Percentiles rank a stretch among this genome's conserved stretches.
Conservation (phyloP, 257 asterid genomes). For the Capsicum pubescens region DNA sequence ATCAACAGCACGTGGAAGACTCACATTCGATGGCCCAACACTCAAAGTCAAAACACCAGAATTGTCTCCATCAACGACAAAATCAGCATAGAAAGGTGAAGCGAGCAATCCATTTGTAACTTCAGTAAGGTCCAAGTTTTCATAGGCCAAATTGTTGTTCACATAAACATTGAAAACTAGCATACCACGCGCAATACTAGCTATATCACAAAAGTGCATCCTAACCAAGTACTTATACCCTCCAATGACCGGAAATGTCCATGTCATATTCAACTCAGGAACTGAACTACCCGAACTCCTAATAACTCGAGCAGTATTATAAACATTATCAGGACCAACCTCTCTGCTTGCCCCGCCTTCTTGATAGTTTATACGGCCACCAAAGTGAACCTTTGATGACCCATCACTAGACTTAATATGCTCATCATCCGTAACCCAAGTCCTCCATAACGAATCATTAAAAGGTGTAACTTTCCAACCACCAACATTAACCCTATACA, state of each 20-base stretch:
- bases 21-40: slow-evolving; percentile 77
- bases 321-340: slow-evolving; percentile 90
- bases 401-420: slow-evolving; percentile 45
- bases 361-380: slow-evolving; percentile 70
- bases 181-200: slow-evolving; percentile 61
- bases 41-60: slow-evolving; percentile 54
- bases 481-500: slow-evolving; percentile 84
- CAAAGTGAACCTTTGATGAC: slow-evolving; percentile 48
- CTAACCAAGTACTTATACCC: slow-evolving; percentile 71
- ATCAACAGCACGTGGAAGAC: slow-evolving; percentile 68
- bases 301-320: slow-evolving; percentile 76
- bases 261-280: slow-evolving; percentile 58
- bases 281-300: slow-evolving; percentile 52
- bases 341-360: slow-evolving; percentile 85
- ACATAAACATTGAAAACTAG: slow-evolving; percentile 82
- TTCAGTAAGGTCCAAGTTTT: slow-evolving; percentile 68
- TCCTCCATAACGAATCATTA: slow-evolving; percentile 92
- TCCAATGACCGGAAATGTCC: slow-evolving; percentile 68
- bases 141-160: slow-evolving; percentile 74
- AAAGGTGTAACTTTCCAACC: slow-evolving; percentile 92
- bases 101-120: slow-evolving; percentile 62
- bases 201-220: slow-evolving; percentile 91
- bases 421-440: slow-evolving; percentile 80
- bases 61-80: slow-evolving; percentile 55
- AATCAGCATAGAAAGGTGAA: slow-evolving; percentile 92